Evolutionary conservation across 768 basidiomycete genomes (phyloP).

Genomic region (Russula sp.): DNA sequence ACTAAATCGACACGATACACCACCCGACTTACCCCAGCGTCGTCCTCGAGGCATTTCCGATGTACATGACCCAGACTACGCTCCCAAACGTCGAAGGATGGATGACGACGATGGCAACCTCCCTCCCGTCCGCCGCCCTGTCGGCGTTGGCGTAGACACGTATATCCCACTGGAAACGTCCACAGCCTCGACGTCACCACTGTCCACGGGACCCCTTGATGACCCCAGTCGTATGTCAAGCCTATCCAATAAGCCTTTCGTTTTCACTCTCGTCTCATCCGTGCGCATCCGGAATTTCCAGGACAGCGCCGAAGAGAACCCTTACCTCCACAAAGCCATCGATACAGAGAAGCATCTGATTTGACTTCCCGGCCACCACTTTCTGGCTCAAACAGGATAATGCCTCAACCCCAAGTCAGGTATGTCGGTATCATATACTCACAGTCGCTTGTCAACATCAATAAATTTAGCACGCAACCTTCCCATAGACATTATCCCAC

Average conservation of each 20-base stretch:
- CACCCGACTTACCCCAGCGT: constrained; percentile 25
- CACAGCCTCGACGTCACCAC: constrained; percentile 25
- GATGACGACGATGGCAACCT: constrained; percentile 22
- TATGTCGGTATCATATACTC: constrained; percentile 2
- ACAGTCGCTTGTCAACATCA: not conserved
- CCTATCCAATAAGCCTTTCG: constrained; percentile 19
- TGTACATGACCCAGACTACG: constrained; percentile 21
- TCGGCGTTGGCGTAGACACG: constrained; percentile 18
- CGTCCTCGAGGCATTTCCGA: constrained; percentile 21
- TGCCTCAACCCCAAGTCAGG: constrained; percentile 17
- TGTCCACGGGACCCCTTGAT: constrained; percentile 18
- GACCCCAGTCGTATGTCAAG: constrained; percentile 30
- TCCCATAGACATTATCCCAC: constrained; percentile 20
- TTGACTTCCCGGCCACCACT: constrained; percentile 4
- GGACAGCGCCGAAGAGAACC: constrained; percentile 26
- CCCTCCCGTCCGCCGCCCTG: constrained; percentile 17
- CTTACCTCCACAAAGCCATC: constrained; percentile 29
- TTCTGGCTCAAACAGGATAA: constrained; percentile 15
- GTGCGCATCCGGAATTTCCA: constrained; percentile 20
- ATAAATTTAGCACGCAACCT: constrained; percentile 16
- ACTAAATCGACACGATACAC: constrained; percentile 16
- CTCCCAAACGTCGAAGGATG: constrained; percentile 25
- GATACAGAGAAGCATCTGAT: constrained; percentile 25
- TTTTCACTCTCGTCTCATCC: constrained; percentile 17
- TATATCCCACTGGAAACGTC: constrained; percentile 18